Evolutionary conservation across 768 basidiomycete species (phyloP), one percentile per base, ranked within the genome.

Genomic region (Tricholoma sp.): DNA sequence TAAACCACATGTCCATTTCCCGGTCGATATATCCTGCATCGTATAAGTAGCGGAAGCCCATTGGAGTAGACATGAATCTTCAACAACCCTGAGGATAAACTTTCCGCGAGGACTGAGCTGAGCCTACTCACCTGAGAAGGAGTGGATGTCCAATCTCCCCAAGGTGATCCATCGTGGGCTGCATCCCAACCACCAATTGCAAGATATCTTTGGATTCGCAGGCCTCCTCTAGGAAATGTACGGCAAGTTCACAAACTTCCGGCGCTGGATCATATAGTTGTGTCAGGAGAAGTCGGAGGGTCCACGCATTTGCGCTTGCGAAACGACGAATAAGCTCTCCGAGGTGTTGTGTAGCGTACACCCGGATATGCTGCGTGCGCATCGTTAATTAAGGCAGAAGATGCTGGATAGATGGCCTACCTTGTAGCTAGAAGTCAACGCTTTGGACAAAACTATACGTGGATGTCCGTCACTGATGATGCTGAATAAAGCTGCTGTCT

Each of bases 1-100:
- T 85, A 65, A 96, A 92, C 97, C 97, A 99, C 61, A 85, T 82
- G 59, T 98, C 94, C 82, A 99, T 91, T 69, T 98, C 94, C 47
- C 89, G 81, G 64, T 94, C 89, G 56, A 99, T 95, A 65, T 98
- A 98, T 3, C 89, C 88, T 12, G 91, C 88, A 61, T 92, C 89
- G 64, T 90, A 90, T 4, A 99, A 79, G 69, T 95, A 98, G 5
- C 86, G 81, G 69, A 98, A 98, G 2, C 97, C 97, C 59, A 90
- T 84, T 0, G 92, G 81, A 6, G 93, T 96, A 9, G 94, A 95
- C 79, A 98, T 88, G 70, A 98, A 98, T 64, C 95, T 97, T 34
- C 12, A 5, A 18, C 28, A 13, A 17, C 13, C 6, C 52, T 59
- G 24, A 57, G 39, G 8, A 15, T 13, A 42, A 50, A 24, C 15